phyloP scores from a whole-genome alignment of 345 rosid species.

The Kernera saxatilis region DNA sequence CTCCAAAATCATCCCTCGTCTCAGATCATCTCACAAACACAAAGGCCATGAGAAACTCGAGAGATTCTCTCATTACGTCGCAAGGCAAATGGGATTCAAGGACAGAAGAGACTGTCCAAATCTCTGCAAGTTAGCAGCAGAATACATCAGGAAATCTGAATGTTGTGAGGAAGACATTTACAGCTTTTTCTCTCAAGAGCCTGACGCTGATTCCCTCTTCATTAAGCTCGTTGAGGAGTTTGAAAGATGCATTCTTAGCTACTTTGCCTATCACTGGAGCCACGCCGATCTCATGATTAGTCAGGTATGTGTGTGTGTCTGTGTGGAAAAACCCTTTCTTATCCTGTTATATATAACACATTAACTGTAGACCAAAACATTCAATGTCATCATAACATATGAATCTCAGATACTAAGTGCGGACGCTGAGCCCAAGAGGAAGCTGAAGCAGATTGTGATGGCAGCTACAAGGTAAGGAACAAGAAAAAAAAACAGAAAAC shows the following conservation, averaged over 20 bases:
- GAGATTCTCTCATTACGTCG: constrained; percentile 85
- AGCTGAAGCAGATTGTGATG: constrained; percentile 70
- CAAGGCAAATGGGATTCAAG: constrained; percentile 79
- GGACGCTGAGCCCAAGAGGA: constrained; percentile 66
- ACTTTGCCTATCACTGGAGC: constrained; percentile 85
- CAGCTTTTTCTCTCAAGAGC: constrained; percentile 49
- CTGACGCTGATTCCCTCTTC: constrained; percentile 63
- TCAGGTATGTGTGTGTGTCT: constrained; percentile 44
- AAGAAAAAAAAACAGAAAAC: not conserved
- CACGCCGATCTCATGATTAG: constrained; percentile 67
- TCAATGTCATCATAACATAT: not conserved
- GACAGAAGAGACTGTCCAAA: constrained; percentile 75
- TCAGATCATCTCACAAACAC: constrained; percentile 34
- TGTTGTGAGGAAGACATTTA: constrained; percentile 72
- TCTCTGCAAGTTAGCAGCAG: constrained; percentile 81
- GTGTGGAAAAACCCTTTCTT: not conserved
- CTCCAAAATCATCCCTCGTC: constrained; percentile 59
- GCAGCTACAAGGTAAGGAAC: constrained; percentile 71
- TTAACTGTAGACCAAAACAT: not conserved
- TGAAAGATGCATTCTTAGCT: constrained; percentile 85
- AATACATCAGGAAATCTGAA: constrained; percentile 60
- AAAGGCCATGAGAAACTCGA: constrained; percentile 59
- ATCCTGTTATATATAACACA: not conserved
- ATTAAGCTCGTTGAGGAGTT: constrained; percentile 91
- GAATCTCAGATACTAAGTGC: constrained; percentile 53